Evolutionary conservation across 352 stramenopile genomes (phyloP), one percentile per base, ranked within the genome.

Genomic region (Pythium diclinum): DNA sequence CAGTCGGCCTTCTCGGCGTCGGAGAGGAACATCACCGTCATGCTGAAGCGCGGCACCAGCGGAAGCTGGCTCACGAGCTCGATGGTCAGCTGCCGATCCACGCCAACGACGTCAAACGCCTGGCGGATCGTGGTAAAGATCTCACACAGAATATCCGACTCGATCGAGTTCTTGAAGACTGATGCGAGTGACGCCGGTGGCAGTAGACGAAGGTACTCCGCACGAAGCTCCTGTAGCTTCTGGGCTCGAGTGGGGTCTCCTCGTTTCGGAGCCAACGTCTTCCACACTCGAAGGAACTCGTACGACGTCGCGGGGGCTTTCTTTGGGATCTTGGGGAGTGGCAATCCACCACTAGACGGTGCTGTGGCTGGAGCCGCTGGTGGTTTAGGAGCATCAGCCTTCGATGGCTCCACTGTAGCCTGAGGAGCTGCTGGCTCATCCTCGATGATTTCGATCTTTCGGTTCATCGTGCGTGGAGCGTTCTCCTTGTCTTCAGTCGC

Each of bases 201-300:
- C 1, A 93, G 67, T 58, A 77, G 62, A 13, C 65, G 71, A 34
- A 94, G 64, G 53, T 92, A 92, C 2, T 70, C 59, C 2, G 65
- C 73, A 0, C 85, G 79, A n/a, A 91, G 44, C 0, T 61, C 46
- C 2, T 82, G 63, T 49, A 86, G 57, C 21, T 73, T 67, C 11
- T 40, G 40, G 8, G 57, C 65, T 10, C 73, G 67, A 3, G 73
- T 72, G 1, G 44, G 33, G 49, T 80, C 67, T n/a, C 76, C 78
- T 56, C 78, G 79, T 51, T 78, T 81, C 7, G 77, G 65, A 25
- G 56, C 73, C 21, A 95, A 68, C 13, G 75, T 81, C 48, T 91
- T 90, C 87, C 87, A 95, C 30, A 94, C 79, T 5, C 84, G 81
- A 36, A 57, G 53, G 54, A 95, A 94, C 67, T 93, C 87, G 63